These are phyloP conservation scores for Fagopyrum esculentum DNA, from an alignment of 148 eudicot genomes.

Conservation along the genomic window DNA sequence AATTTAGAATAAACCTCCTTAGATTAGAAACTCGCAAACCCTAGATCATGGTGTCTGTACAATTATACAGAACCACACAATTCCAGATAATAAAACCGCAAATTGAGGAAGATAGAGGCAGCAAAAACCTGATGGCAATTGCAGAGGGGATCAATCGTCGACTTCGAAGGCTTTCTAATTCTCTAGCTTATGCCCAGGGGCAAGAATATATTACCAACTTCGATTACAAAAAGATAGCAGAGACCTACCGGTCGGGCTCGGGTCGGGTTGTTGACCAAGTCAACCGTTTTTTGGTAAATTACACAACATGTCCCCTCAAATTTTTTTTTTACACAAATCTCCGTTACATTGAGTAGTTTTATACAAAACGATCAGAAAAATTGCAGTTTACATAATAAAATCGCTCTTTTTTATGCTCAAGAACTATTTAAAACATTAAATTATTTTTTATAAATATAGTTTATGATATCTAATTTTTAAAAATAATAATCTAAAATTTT, in stretches of 20 bases:
- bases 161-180: not conserved
- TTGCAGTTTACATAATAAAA: no score
- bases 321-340: no score
- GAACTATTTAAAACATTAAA: no score
- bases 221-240: not conserved
- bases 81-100: not conserved
- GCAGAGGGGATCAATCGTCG: not conserved
- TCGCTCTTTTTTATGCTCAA: no score
- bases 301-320: no score
- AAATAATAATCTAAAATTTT: no score
- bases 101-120: not conserved
- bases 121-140: constrained; percentile 1
- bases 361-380: no score
- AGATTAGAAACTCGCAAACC: not conserved
- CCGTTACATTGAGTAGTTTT: no score
- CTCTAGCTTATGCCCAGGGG: constrained; percentile 11
- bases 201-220: constrained; percentile 1
- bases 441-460: no score
- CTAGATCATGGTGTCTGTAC: not conserved
- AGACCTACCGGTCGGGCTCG: not conserved
- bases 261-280: constrained; percentile 13
- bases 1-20: not conserved
- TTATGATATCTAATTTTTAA: no score
- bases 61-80: not conserved
- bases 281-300: not conserved